These are phyloP conservation scores for Gaertneriomyces sp. DNA, from an alignment of 192 early-diverging fungal genomes.

Conservation along the genomic window DNA sequence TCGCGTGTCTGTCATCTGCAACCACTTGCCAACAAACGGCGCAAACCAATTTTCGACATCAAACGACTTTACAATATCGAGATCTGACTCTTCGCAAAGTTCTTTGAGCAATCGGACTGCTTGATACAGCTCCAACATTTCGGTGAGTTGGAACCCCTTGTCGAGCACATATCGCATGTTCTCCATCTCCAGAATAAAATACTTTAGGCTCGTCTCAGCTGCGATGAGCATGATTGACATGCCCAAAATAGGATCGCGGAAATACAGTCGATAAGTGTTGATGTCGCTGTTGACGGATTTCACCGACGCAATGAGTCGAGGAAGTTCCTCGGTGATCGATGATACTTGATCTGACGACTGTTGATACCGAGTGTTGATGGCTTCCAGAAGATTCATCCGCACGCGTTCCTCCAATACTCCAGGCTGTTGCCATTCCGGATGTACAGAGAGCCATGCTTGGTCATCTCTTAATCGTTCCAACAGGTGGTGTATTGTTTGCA, in stretches of 20 bases:
- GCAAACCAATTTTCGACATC: conserved; percentile 71
- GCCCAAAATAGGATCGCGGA: conserved; percentile 28
- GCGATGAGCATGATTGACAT: conserved; percentile 25
- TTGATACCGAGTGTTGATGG: conserved; percentile 23
- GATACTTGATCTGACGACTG: conserved; percentile 6
- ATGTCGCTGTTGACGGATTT: conserved; percentile 30
- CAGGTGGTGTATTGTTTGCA: conserved; percentile 20
- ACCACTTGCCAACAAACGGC: conserved; percentile 65
- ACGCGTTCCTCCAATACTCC: conserved; percentile 22
- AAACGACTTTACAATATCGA: conserved; percentile 46
- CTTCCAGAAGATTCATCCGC: conserved; percentile 22
- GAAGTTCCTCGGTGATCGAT: conserved; percentile 10
- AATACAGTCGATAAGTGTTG: conserved; percentile 27
- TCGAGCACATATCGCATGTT: conserved; percentile 31
- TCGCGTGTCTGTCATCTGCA: conserved; percentile 57
- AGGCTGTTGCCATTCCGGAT: conserved; percentile 18
- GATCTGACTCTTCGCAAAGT: conserved; percentile 30
- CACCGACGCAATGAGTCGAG: conserved; percentile 23
- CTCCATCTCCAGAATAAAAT: conserved; percentile 32
- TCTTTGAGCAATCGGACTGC: conserved; percentile 25
- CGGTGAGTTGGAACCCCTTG: conserved; percentile 20
- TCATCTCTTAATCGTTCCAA: conserved; percentile 17
- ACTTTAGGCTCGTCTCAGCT: conserved; percentile 43
- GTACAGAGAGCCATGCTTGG: conserved; percentile 6
- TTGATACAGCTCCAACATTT: conserved; percentile 42